Evolutionary conservation across 1,139 yeast genomes (phyloP).

Genomic region (Suhomyces bokatorum): DNA sequence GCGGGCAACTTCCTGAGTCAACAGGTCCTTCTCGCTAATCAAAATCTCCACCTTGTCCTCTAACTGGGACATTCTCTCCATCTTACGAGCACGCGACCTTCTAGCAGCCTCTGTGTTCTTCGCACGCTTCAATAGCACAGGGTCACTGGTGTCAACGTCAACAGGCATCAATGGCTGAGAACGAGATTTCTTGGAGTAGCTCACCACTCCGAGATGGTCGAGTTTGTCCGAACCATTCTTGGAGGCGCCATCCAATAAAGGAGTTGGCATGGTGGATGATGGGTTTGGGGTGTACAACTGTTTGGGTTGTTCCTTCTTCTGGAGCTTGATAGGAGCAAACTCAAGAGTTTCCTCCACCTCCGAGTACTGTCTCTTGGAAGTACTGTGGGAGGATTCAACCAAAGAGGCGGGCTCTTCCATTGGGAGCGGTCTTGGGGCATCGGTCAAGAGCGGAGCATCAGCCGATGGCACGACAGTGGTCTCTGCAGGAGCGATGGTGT

Average conservation of each 20-base stretch:
- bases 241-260: slow-evolving; percentile 19
- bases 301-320: slow-evolving; percentile 10
- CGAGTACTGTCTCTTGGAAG: slow-evolving; percentile 28
- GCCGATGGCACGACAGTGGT: slow-evolving; percentile 6
- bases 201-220: slow-evolving; percentile 64
- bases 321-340: slow-evolving; percentile 17
- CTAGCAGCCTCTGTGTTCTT: slow-evolving; percentile 97
- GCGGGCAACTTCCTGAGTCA: slow-evolving; percentile 60
- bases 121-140: slow-evolving; percentile 79
- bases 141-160: slow-evolving; percentile 59
- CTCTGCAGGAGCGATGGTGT: slow-evolving; percentile 10
- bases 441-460: background rate
- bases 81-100: slow-evolving; percentile 89
- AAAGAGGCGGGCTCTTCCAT: slow-evolving; percentile 3
- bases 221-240: slow-evolving; percentile 23
- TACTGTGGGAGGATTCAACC: slow-evolving; percentile 12
- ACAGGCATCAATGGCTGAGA: slow-evolving; percentile 67
- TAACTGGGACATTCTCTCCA: slow-evolving; percentile 82
- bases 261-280: slow-evolving; percentile 37
- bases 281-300: slow-evolving; percentile 39
- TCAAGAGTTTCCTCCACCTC: slow-evolving; percentile 34
- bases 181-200: slow-evolving; percentile 65
- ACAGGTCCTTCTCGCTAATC: slow-evolving; percentile 50
- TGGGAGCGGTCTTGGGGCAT: background rate
- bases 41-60: slow-evolving; percentile 75